Evolutionary conservation across 208 protist genomes (phyloP), one percentile per base, ranked within the genome.

Genomic region (Leishmania mexicana): DNA sequence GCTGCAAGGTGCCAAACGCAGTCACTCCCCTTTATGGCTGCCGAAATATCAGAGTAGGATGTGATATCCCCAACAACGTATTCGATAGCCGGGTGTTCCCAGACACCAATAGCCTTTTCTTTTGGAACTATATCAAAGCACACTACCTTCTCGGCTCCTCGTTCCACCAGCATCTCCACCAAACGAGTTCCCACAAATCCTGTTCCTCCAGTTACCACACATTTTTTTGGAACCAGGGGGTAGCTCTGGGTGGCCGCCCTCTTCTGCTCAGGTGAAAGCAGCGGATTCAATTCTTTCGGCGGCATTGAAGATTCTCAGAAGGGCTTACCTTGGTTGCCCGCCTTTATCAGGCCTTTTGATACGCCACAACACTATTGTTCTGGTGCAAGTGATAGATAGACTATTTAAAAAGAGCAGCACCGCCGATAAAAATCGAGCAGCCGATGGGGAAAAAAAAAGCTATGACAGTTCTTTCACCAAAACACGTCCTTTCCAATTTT

Each of bases 111-210:
- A 21, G 87, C 89, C 73, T 93, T 94, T 60, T 96, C 90, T 58
- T 91, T 89, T 0, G 95, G 94, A 72, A 97, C 95, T 73, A 99
- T 97, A 80, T 98, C 96, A 83, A 98, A 97, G 86, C 89, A 93
- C 3, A 98, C 88, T 0, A 98, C 97, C 31, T 91, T 87, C 76
- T 98, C 91, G 0, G 97, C 97, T 21, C 97, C 98, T 53, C 97
- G 92, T 86, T 99, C 98, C 1, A 99, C 88, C 7, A 99, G 92
- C 98, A 99, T 99, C 83, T 99, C 97, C 4, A 98, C 96, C 58
- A 99, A 83, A 28, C 98, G 96, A 13, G 92, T 96, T 11, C 98
- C 98, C 1, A 99, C 97, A 86, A 99, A 99, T n/a, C 97, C 98
- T 28, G 93, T 98, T 31, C 97, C 97, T 21, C 98, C 97, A 6